Conservation (phyloP, 139 green algal species). For the Zygnema circumcarinatum region DNA sequence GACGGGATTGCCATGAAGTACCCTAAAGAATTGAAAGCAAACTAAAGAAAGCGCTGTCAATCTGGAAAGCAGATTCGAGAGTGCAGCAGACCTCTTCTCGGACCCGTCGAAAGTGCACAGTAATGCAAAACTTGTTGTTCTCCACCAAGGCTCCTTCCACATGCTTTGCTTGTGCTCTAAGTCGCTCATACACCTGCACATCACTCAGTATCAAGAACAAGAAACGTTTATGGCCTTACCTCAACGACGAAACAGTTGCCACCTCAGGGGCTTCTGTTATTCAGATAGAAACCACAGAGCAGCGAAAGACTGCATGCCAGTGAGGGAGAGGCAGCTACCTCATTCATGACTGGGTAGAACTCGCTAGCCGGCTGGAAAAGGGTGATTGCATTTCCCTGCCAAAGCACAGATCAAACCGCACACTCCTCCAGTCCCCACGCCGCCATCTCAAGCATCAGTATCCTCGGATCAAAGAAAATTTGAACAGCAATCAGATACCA, state of each 20-base stretch:
- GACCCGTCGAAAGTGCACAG: slow-evolving; percentile 90
- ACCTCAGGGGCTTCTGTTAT: too few species aligned
- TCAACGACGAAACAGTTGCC: too few species aligned
- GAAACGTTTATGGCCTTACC: too few species aligned
- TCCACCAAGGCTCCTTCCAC: slow-evolving; percentile 87
- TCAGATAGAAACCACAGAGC: too few species aligned
- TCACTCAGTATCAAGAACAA: neutral
- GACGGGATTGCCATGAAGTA: too few species aligned
- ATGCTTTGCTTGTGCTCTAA: slow-evolving; percentile 67
- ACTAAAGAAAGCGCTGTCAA: neutral
- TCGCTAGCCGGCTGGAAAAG: slow-evolving; percentile 83
- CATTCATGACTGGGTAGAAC: slow-evolving; percentile 84
- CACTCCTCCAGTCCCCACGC: neutral
- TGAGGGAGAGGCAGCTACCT: slow-evolving; percentile 34
- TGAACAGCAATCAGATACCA: too few species aligned
- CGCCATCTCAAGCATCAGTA: too few species aligned
- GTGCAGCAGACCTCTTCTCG: slow-evolving; percentile 39
- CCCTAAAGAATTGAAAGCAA: neutral
- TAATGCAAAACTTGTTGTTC: slow-evolving; percentile 97
- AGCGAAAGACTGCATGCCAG: too few species aligned
- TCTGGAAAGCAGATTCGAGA: neutral
- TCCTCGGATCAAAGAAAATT: too few species aligned
- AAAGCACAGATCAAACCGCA: neutral
- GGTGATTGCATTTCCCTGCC: slow-evolving; percentile 28
- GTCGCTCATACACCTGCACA: slow-evolving; percentile 64